phyloP scores from a whole-genome alignment of 2,329 filamentous ascomycete species.

The Exserohilum turcica region DNA sequence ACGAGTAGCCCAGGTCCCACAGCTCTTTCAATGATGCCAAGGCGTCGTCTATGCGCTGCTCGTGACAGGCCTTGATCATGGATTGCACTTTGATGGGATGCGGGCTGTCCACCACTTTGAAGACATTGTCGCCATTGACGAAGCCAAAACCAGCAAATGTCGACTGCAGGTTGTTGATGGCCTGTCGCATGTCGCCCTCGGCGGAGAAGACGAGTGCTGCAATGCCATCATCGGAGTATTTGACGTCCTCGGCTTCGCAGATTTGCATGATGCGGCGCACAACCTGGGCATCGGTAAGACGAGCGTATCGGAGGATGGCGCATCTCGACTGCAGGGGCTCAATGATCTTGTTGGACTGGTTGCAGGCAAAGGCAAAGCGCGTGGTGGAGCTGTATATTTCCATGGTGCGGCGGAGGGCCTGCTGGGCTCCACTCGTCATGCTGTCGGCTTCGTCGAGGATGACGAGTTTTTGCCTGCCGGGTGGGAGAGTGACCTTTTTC shows the following conservation, averaged over 20 bases:
- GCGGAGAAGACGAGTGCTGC: constrained; percentile 97
- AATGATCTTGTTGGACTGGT: constrained; percentile 99
- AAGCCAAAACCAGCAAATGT: constrained; percentile 94
- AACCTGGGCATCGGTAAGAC: constrained; percentile 89
- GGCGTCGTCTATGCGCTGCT: constrained; percentile 86
- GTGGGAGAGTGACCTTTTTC: constrained; percentile 94
- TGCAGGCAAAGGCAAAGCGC: constrained; percentile 96
- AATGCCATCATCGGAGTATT: constrained; percentile 90
- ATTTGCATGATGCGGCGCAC: constrained; percentile 91
- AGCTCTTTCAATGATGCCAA: constrained; percentile 86
- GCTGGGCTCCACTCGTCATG: constrained; percentile 96
- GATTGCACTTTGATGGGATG: constrained; percentile 98
- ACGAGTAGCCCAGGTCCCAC: constrained; percentile 96
- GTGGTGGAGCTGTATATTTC: constrained; percentile 98
- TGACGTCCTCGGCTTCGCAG: constrained; percentile 86
- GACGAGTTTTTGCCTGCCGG: constrained; percentile 91
- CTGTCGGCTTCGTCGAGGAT: constrained; percentile 96
- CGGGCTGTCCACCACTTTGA: constrained; percentile 94
- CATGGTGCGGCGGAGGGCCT: constrained; percentile 94
- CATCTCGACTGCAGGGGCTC: constrained; percentile 97
- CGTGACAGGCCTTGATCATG: constrained; percentile 97
- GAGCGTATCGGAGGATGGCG: constrained; percentile 91
- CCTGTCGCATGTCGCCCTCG: constrained; percentile 98
- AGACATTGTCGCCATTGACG: constrained; percentile 97
- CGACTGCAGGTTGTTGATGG: constrained; percentile 96